Evolutionary conservation across 2,329 filamentous ascomycete genomes (phyloP).

Genomic region (Aspergillus thermomutatus): DNA sequence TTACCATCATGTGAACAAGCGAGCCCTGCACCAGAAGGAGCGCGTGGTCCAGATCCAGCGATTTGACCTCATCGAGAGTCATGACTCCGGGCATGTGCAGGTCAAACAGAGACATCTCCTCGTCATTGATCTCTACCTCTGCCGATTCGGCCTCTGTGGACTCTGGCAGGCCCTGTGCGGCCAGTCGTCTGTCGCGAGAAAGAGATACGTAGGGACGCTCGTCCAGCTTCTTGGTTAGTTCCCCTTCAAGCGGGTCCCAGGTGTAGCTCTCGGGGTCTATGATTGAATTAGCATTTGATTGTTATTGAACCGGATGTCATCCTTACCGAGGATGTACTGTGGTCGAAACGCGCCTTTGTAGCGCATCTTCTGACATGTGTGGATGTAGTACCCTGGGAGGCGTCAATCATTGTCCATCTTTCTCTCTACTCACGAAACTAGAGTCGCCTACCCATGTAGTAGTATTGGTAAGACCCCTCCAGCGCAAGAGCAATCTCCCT

Average conservation of each 20-base stretch:
- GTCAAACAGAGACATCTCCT: constrained; percentile 45
- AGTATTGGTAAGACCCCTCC: constrained; percentile 56
- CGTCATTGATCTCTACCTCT: constrained; percentile 31
- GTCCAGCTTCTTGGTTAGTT: constrained; percentile 41
- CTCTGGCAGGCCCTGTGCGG: neutral
- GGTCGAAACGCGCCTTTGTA: constrained; percentile 49
- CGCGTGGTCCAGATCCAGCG: constrained; percentile 45
- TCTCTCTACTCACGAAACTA: neutral
- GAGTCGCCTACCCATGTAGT: constrained; percentile 58
- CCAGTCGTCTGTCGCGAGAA: constrained; percentile 33
- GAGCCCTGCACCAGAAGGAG: constrained; percentile 38
- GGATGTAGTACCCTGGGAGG: constrained; percentile 58
- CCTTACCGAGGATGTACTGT: constrained; percentile 47
- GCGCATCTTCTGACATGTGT: constrained; percentile 52
- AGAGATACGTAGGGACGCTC: constrained; percentile 44
- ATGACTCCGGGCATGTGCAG: constrained; percentile 46
- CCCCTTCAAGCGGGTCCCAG: constrained; percentile 45
- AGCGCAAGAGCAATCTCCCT: constrained; percentile 56
- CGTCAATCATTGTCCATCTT: neutral
- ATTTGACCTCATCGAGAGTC: constrained; percentile 39
- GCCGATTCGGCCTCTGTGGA: constrained; percentile 2
- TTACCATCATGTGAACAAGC: constrained; percentile 44
- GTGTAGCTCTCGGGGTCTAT: constrained; percentile 45
- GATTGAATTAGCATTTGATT: neutral
- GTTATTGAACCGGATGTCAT: neutral